Evolutionary conservation across 2,329 filamentous ascomycete genomes (phyloP).

Genomic region (Zasmidium angulare): DNA sequence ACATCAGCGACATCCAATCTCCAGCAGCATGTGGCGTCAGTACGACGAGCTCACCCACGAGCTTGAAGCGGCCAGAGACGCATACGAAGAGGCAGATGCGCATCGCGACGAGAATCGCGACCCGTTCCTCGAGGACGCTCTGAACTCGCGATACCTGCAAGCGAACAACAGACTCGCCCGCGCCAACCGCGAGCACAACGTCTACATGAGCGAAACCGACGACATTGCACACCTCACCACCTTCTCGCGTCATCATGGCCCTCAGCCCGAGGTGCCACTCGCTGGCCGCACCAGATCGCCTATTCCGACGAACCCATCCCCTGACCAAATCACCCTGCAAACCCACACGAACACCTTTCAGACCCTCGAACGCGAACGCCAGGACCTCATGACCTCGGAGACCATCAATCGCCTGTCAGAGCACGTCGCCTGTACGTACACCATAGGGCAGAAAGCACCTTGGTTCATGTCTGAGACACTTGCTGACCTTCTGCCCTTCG

Average conservation of each 20-base stretch:
- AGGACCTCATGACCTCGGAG: conserved; percentile 4
- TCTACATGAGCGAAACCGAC: conserved; percentile 11
- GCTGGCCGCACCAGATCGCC: conserved; percentile 4
- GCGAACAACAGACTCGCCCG: conserved; percentile 18
- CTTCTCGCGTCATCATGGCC: conserved; percentile 6
- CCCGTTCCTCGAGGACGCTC: conserved; percentile 5
- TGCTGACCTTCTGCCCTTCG: too few relatives aligned
- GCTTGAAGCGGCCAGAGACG: conserved; percentile 8
- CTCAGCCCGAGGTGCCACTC: too few relatives aligned
- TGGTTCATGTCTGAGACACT: too few relatives aligned
- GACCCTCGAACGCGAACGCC: conserved; percentile 8
- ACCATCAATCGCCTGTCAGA: too few relatives aligned
- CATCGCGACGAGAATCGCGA: conserved; percentile 10
- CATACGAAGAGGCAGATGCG: background rate
- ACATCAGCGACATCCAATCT: conserved; percentile 4
- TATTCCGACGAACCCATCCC: background rate
- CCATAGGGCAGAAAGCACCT: too few relatives aligned
- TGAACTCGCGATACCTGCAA: conserved; percentile 12
- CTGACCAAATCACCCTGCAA: conserved; percentile 5
- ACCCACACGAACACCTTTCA: conserved; percentile 4
- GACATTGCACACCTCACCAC: conserved; percentile 12
- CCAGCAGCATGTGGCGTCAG: conserved; percentile 5
- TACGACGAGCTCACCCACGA: background rate
- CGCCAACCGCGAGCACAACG: conserved; percentile 11
- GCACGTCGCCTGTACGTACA: too few relatives aligned